Evolutionary conservation across 768 basidiomycete genomes (phyloP).

Genomic region (Suillus alpinus): DNA sequence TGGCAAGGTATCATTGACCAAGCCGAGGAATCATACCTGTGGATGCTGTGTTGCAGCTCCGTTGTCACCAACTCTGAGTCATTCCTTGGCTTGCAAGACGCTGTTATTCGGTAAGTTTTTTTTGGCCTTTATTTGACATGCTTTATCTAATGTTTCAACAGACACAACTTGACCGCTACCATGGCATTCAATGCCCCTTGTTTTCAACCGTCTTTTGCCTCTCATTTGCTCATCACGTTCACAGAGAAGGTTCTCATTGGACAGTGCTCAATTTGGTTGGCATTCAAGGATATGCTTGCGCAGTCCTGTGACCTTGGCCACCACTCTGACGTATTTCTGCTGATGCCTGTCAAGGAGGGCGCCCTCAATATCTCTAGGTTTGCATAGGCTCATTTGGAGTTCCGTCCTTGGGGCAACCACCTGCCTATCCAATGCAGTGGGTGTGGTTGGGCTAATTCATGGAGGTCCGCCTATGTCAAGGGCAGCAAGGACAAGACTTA

Average conservation of each 20-base stretch:
- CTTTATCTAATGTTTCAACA: neutral
- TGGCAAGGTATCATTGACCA: neutral
- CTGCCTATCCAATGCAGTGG: constrained; percentile 2
- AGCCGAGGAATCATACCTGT: neutral
- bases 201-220: neutral
- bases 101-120: neutral
- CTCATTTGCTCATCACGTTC: neutral
- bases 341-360: neutral
- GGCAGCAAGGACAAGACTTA: neutral
- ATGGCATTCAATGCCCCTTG: neutral
- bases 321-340: neutral
- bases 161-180: neutral
- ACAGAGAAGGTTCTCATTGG: neutral
- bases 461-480: neutral
- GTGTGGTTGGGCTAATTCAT: neutral
- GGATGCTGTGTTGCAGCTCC: neutral
- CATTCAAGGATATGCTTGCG: neutral
- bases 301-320: neutral
- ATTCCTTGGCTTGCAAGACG: neutral
- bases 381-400: neutral
- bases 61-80: neutral
- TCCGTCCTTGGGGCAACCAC: neutral
- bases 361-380: neutral
- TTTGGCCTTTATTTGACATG: neutral
- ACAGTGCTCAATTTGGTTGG: neutral